These are phyloP conservation scores for Pneumocystis carinii DNA, from an alignment of 1,139 yeast genomes.

Conservation along the genomic window DNA sequence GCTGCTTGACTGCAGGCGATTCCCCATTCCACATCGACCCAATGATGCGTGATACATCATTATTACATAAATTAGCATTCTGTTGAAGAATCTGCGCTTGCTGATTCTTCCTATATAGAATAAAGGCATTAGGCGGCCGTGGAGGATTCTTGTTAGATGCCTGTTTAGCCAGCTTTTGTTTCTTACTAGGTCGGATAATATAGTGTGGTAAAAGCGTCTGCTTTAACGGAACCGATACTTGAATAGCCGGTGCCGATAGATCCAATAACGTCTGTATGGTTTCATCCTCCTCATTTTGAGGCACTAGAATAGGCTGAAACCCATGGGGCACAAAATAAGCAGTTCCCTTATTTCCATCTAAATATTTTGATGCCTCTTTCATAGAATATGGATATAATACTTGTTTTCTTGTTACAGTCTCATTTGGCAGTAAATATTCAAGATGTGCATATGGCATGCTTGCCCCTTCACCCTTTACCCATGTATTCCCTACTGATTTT, in stretches of 20 bases:
- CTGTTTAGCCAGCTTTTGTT: not conserved
- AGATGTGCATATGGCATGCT: not conserved
- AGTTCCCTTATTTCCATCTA: slow-evolving; percentile 4
- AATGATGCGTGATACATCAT: slow-evolving; percentile 10
- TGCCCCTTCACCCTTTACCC: too few species aligned
- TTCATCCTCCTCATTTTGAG: not conserved
- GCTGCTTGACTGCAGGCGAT: not conserved
- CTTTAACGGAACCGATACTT: slow-evolving; percentile 1
- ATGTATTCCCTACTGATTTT: too few species aligned
- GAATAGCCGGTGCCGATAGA: not conserved
- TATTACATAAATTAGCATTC: slow-evolving; percentile 5
- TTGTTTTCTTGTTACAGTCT: not conserved
- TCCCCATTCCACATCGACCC: slow-evolving; percentile 10
- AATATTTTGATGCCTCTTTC: slow-evolving; percentile 6
- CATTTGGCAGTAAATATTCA: not conserved
- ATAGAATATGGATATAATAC: slow-evolving; percentile 2
- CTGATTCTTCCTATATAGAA: slow-evolving; percentile 7
- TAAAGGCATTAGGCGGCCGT: slow-evolving; percentile 11
- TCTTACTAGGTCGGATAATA: not conserved
- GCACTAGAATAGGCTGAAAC: slow-evolving; percentile 7
- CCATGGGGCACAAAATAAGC: slow-evolving; percentile 11
- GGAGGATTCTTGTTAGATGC: slow-evolving; percentile 4
- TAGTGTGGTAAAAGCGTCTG: slow-evolving; percentile 4
- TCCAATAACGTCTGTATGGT: not conserved
- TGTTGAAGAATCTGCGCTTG: slow-evolving; percentile 5